Percentiles rank a stretch among this genome's conserved stretches.
phyloP scores from a whole-genome alignment of 2,329 filamentous ascomycete genomes.

The Ramularia collo-cygni region DNA sequence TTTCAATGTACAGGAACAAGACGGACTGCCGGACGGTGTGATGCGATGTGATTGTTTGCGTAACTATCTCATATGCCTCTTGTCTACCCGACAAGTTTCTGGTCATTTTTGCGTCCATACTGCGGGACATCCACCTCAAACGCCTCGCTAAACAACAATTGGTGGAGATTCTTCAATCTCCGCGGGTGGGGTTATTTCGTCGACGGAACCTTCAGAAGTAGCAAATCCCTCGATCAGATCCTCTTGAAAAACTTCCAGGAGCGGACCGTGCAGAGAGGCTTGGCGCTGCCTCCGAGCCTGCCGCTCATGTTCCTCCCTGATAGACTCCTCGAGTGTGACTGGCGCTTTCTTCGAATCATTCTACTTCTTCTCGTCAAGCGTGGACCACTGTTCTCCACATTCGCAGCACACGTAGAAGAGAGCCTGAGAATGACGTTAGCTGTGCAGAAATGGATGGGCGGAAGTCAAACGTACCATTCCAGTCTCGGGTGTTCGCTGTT shows the following conservation, averaged over 20 bases:
- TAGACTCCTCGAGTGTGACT: slow-evolving; percentile 6
- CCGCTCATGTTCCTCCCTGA: no score
- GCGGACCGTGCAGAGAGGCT: background rate
- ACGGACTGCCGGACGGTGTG: no score
- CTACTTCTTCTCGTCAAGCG: slow-evolving; percentile 25
- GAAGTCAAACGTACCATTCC: slow-evolving; percentile 71
- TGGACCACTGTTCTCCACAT: slow-evolving; percentile 76
- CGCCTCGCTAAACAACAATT: slow-evolving; percentile 7
- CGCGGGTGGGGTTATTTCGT: no score
- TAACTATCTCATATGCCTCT: background rate
- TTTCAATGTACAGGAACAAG: no score
- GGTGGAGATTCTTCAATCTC: no score
- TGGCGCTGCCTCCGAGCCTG: no score
- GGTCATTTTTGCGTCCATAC: background rate
- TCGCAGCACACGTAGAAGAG: slow-evolving; percentile 72
- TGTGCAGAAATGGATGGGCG: slow-evolving; percentile 8
- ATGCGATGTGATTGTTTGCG: slow-evolving; percentile 1
- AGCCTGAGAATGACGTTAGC: slow-evolving; percentile 31
- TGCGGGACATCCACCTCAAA: slow-evolving; percentile 1
- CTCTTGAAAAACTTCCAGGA: slow-evolving; percentile 5
- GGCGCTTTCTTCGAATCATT: slow-evolving; percentile 1
- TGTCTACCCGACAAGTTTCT: background rate
- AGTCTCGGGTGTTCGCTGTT: slow-evolving; percentile 92
- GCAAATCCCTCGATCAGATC: slow-evolving; percentile 1
- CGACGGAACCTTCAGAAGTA: no score